These are phyloP conservation scores for Fusarium poae DNA, from an alignment of 2,329 filamentous ascomycete genomes.

Conservation along the genomic window DNA sequence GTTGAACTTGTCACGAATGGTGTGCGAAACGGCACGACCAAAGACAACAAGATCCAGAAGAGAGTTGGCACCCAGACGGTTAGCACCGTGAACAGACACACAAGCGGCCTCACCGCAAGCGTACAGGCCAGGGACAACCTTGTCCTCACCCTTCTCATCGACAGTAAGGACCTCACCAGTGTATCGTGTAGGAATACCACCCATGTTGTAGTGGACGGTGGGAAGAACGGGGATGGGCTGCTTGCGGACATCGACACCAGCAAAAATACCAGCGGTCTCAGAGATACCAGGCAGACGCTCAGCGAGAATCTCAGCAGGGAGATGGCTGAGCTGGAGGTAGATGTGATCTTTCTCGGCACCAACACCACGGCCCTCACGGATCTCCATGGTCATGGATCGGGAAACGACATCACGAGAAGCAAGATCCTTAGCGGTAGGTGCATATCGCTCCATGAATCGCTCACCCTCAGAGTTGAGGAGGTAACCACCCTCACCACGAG, in stretches of 20 bases:
- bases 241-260: conserved; percentile 96
- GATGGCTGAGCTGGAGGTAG: conserved; percentile 96
- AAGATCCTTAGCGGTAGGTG: conserved; percentile 97
- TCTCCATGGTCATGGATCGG: conserved; percentile 98
- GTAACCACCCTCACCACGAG: conserved; percentile 98
- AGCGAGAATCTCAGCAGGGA: conserved; percentile 90
- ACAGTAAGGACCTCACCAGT: conserved; percentile 95
- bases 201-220: conserved; percentile 99
- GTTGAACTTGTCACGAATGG: conserved; percentile 92
- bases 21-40: conserved; percentile 96
- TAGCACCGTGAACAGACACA: conserved; percentile 97
- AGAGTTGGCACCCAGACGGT: conserved; percentile 97
- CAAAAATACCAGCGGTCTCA: conserved; percentile 96
- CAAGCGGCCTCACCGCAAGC: conserved; percentile 97
- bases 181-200: conserved; percentile 97
- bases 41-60: conserved; percentile 98
- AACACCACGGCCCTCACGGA: conserved; percentile 96
- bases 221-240: conserved; percentile 96
- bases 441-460: conserved; percentile 99
- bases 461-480: conserved; percentile 98
- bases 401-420: conserved; percentile 96
- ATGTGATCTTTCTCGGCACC: conserved; percentile 98
- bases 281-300: conserved; percentile 99
- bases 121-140: conserved; percentile 94
- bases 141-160: conserved; percentile 86